phyloP scores from a whole-genome alignment of 179 eudicot genomes.

The Silene coronaria region DNA sequence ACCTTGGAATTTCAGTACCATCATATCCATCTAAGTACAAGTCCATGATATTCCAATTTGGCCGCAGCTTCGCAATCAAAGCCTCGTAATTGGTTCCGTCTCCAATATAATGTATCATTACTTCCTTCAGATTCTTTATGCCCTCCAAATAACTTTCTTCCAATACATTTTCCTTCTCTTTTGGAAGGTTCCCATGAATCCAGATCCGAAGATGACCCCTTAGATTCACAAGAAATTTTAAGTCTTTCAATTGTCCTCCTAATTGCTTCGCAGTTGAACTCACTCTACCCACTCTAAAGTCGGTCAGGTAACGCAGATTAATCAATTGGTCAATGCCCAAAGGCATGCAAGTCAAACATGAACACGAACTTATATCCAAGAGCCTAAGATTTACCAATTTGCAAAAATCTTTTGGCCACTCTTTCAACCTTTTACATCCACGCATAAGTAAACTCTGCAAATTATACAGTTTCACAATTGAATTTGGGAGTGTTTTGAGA shows the following conservation, averaged over 20 bases:
- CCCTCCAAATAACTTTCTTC: not conserved
- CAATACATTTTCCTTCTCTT: not conserved
- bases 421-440: not conserved
- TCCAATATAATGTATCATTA: no score
- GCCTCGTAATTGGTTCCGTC: no score
- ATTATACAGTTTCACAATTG: not conserved
- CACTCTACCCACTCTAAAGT: no score
- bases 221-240: no score
- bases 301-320: no score
- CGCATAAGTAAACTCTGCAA: slow-evolving; percentile 6
- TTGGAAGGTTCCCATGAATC: not conserved
- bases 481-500: slow-evolving; percentile 1
- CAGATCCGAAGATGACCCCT: not conserved
- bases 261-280: no score
- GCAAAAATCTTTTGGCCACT: no score
- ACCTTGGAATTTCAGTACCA: slow-evolving; percentile 7
- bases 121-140: not conserved
- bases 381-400: no score
- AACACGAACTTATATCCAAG: no score
- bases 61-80: not conserved
- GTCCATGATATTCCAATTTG: not conserved
- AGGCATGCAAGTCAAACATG: no score
- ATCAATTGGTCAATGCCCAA: no score
- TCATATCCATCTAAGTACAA: not conserved
- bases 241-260: no score